Conservation (phyloP, 2,329 filamentous ascomycete genomes). For the Paracoccidioides lutzii region DNA sequence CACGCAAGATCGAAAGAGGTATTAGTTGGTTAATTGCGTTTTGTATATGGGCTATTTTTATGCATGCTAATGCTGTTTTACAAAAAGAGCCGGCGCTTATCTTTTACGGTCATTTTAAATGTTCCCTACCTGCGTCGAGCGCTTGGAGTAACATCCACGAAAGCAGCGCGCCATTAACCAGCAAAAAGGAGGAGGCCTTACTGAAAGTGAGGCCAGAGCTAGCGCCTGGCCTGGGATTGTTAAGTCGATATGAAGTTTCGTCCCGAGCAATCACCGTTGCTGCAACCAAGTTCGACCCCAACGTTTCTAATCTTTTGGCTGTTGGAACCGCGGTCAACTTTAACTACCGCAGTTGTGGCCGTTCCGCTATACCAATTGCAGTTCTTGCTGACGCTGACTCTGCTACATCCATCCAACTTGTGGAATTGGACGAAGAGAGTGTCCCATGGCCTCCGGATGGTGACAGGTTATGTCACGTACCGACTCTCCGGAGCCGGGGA, state of each 20-base stretch:
- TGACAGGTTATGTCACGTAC: conserved; percentile 15
- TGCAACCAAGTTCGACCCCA: conserved; percentile 23
- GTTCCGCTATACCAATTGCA: conserved; percentile 24
- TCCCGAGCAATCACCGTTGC: conserved; percentile 22
- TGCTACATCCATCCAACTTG: conserved; percentile 37
- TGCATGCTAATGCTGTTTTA: too few relatives aligned
- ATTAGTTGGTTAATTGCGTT: conserved; percentile 5
- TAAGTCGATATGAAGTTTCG: conserved; percentile 18
- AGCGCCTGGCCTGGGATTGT: conserved; percentile 19
- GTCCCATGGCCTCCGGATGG: conserved; percentile 12
- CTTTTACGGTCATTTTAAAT: neutral
- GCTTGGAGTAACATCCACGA: neutral
- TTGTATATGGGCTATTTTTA: neutral
- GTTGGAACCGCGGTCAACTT: conserved; percentile 36
- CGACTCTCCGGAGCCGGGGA: conserved; percentile 30
- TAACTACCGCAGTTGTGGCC: conserved; percentile 16
- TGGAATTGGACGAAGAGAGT: conserved; percentile 21
- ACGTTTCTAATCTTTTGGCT: conserved; percentile 33
- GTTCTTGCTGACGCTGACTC: conserved; percentile 31
- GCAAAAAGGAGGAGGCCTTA: conserved; percentile 15
- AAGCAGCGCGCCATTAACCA: neutral
- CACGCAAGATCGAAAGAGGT: conserved; percentile 24
- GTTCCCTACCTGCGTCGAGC: neutral
- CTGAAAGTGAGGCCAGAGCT: conserved; percentile 24
- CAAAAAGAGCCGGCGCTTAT: neutral